These are phyloP conservation scores for Pythium sp. DNA, from an alignment of 352 stramenopile genomes.

Conservation along the genomic window DNA sequence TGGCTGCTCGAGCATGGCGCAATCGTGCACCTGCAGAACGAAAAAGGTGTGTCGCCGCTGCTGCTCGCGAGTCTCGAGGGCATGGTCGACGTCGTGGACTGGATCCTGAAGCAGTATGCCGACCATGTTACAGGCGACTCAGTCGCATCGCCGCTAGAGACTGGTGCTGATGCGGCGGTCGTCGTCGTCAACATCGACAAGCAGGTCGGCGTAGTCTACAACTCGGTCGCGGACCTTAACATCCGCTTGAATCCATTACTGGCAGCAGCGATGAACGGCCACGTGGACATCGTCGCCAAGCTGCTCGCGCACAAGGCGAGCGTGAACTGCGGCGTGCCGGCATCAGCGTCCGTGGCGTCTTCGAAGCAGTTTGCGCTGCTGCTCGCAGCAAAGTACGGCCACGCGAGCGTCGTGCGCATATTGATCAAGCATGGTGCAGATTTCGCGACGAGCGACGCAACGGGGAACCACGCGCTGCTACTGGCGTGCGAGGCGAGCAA, in stretches of 20 bases:
- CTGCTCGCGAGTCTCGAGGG: conserved; percentile 72
- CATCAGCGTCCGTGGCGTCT: conserved; percentile 11
- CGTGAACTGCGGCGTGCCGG: conserved; percentile 21
- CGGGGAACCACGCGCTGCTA: conserved; percentile 50
- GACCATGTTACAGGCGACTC: not conserved
- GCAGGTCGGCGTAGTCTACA: conserved; percentile 75
- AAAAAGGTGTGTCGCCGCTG: conserved; percentile 67
- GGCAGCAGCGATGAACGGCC: conserved; percentile 72
- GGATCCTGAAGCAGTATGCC: conserved; percentile 26
- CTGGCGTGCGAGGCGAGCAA: conserved; percentile 48
- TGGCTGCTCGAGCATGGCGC: conserved; percentile 55
- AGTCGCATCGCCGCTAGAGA: not conserved
- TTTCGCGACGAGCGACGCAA: conserved; percentile 33
- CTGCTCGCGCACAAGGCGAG: conserved; percentile 38
- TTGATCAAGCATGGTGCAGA: conserved; percentile 61
- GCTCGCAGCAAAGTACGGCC: conserved; percentile 90
- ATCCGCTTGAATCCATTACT: conserved; percentile 53
- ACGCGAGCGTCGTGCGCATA: conserved; percentile 75
- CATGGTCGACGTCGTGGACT: conserved; percentile 40
- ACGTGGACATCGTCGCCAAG: conserved; percentile 45
- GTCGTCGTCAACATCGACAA: conserved; percentile 27
- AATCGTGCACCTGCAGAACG: conserved; percentile 46
- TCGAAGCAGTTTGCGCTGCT: conserved; percentile 68
- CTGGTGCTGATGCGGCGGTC: not conserved
- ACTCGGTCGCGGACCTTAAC: conserved; percentile 58